Evolutionary conservation across 164 flowering plant genomes (phyloP).

Genomic region (Tetracentron sinense): DNA sequence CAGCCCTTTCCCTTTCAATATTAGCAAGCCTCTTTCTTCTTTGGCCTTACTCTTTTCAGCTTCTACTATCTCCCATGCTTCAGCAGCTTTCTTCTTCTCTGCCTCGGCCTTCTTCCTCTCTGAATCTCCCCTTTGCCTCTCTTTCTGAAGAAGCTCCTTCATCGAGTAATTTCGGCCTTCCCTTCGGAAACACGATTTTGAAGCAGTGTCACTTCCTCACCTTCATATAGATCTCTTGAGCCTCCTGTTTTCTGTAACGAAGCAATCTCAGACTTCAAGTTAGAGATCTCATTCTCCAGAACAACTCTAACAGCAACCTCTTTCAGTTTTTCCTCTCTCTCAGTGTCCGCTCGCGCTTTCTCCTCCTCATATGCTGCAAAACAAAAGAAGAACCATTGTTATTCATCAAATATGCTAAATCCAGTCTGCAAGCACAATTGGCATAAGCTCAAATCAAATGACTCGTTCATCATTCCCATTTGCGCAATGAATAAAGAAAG

Average conservation of each 20-base stretch:
- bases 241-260: constrained; percentile 21
- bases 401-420: too few relatives aligned
- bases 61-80: constrained; percentile 37
- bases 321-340: constrained; percentile 32
- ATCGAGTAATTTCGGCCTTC: constrained; percentile 44
- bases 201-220: constrained; percentile 32
- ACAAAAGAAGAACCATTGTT: too few relatives aligned
- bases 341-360: constrained; percentile 24
- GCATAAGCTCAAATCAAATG: too few relatives aligned
- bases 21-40: constrained; percentile 32
- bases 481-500: too few relatives aligned
- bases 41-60: too few relatives aligned
- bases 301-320: constrained; percentile 33
- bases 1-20: constrained; percentile 39
- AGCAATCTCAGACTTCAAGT: constrained; percentile 45
- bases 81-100: constrained; percentile 42
- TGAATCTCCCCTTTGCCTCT: constrained; percentile 35
- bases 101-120: constrained; percentile 42
- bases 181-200: constrained; percentile 28
- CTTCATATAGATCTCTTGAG: constrained; percentile 13
- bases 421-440: too few relatives aligned
- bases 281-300: constrained; percentile 51
- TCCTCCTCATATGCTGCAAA: constrained; percentile 49
- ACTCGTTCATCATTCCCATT: too few relatives aligned
- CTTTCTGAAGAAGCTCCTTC: constrained; percentile 42